Evolutionary conservation across 768 basidiomycete species (phyloP).

Genomic region (Baorangia bicolor): DNA sequence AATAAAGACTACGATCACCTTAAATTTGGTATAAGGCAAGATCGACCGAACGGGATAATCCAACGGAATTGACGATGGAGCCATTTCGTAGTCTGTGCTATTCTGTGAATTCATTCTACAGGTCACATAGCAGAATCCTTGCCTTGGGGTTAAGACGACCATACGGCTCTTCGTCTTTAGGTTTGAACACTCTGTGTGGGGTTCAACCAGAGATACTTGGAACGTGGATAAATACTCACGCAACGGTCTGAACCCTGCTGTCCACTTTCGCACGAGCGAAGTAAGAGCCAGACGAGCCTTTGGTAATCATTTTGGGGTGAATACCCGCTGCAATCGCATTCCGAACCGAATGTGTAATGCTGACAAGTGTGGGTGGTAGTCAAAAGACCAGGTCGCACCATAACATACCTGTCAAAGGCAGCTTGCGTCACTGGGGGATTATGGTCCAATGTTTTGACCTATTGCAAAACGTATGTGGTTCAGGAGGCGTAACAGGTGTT

Average conservation of each 20-base stretch:
- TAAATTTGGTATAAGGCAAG: conserved; percentile 86
- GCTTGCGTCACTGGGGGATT: conserved; percentile 70
- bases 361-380: conserved; percentile 28
- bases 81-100: conserved; percentile 78
- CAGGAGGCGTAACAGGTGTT: neutral
- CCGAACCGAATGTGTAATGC: conserved; percentile 62
- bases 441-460: conserved; percentile 84
- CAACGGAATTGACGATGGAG: conserved; percentile 84
- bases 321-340: conserved; percentile 72
- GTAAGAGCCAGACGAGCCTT: conserved; percentile 89
- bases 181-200: conserved; percentile 75
- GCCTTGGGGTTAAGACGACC: conserved; percentile 87
- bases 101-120: neutral
- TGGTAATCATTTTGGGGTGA: conserved; percentile 88
- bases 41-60: conserved; percentile 88
- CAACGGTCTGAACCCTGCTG: conserved; percentile 74
- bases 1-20: conserved; percentile 45
- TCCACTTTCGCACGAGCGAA: conserved; percentile 85
- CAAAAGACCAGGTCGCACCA: neutral
- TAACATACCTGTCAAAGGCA: conserved; percentile 66
- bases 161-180: conserved; percentile 89
- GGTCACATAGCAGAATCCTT: neutral
- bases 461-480: conserved; percentile 5
- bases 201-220: conserved; percentile 1
- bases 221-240: conserved; percentile 46